Base-by-base conservation (phyloP, 1,284 basidiomycete genomes). In the Austroboletus niveus region DNA sequence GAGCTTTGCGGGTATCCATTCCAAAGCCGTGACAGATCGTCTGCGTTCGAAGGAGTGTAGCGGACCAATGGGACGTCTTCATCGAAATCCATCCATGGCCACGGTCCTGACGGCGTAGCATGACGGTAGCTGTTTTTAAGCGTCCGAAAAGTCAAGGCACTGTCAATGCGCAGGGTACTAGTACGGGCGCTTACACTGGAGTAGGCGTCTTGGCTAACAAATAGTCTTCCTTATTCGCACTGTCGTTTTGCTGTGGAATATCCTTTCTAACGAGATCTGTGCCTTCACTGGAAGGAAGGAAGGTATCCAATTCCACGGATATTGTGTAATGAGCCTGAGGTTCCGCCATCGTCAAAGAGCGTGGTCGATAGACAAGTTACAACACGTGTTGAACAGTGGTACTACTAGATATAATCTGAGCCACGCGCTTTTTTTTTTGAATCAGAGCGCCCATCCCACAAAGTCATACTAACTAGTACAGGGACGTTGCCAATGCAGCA, bases 1-100 rank as follows among this genome's bases (percentile, higher is more conserved):
- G 72, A 58, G 1, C 71, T 71, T 54, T 81, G 75, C 0, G 80
- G 81, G 60, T 82, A 82, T 51, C 63, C 62, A 44, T 58, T 61
- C 79, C 79, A 81, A 11, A 29, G 27, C 27, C 27, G 27, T 29
- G 40, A 5, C 4, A 9, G 38, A 7, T 1, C 8, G 8, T 48
- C 47, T 15, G 39, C 2, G 35, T 29, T 40, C 9, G 31, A 24
- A 5, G 24, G 10, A 2, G 15, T 32, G 1, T 46, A 1, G 2
- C 15, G 6, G 14, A 63, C 52, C 0, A 14, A 7, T 2, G 55
- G 59, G 31, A 68, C 27, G 22, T 67, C 65, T 17, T 61, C 64
- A n/a, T 70, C 68, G 32, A 67, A 67, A 49, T 70, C 68, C 67
- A 67, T 66, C 65, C 65, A 67, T 35, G 65, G 65, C 65, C 65